Conservation (phyloP, 768 basidiomycete species). For the Pisolithus microcarpus region DNA sequence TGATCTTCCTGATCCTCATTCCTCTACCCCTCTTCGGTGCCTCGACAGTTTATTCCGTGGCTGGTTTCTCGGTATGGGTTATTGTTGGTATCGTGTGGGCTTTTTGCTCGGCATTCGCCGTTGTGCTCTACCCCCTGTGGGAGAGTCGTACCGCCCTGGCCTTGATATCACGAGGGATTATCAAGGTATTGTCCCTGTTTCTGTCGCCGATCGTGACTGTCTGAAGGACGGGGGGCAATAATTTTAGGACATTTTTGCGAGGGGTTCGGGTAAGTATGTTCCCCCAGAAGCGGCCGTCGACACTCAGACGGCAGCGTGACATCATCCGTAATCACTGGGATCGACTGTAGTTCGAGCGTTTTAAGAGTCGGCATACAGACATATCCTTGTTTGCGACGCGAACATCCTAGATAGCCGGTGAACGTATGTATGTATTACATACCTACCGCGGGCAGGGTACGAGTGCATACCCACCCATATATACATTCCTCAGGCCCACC, state of each 20-base stretch:
- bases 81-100: constrained; percentile 77
- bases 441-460: too few relatives aligned
- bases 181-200: constrained; percentile 41
- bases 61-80: constrained; percentile 75
- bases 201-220: neutral
- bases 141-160: constrained; percentile 67
- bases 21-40: constrained; percentile 87
- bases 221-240: neutral
- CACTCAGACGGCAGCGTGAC: neutral
- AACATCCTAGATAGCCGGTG: too few relatives aligned
- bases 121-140: constrained; percentile 81
- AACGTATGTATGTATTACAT: too few relatives aligned
- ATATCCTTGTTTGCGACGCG: too few relatives aligned
- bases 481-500: too few relatives aligned
- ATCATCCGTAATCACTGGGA: neutral
- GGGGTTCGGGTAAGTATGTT: constrained; percentile 36
- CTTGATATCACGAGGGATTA: constrained; percentile 52
- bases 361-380: too few relatives aligned
- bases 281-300: neutral
- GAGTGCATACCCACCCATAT: too few relatives aligned
- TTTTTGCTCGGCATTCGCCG: constrained; percentile 65
- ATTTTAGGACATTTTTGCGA: constrained; percentile 34
- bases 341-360: neutral
- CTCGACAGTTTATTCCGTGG: constrained; percentile 56
- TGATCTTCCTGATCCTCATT: constrained; percentile 64